These are phyloP conservation scores for Candida orba DNA, from an alignment of 805 yeast genomes.

Conservation along the genomic window DNA sequence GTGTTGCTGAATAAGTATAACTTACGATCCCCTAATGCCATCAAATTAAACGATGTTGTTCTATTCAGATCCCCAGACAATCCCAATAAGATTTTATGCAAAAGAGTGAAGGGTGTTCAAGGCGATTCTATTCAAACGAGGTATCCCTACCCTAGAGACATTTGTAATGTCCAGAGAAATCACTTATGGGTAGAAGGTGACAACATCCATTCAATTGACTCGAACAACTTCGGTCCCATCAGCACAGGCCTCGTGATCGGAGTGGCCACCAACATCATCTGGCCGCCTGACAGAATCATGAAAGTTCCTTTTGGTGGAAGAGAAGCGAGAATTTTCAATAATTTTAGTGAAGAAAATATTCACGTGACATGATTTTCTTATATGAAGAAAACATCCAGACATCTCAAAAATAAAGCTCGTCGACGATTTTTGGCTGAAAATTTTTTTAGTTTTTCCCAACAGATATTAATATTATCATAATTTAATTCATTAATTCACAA, in stretches of 20 bases:
- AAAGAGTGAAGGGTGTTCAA: constrained; percentile 68
- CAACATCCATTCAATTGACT: constrained; percentile 75
- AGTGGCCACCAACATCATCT: constrained; percentile 57
- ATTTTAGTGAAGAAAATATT: too few species aligned
- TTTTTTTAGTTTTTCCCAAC: neutral
- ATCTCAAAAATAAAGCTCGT: neutral
- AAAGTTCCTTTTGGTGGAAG: constrained; percentile 46
- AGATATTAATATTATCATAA: neutral
- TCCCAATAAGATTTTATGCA: constrained; percentile 69
- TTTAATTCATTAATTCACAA: constrained; percentile 5
- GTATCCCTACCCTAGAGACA: constrained; percentile 57
- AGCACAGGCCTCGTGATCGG: constrained; percentile 78
- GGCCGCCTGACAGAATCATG: constrained; percentile 61
- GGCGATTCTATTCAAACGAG: constrained; percentile 64
- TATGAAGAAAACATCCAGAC: neutral
- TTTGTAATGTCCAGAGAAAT: constrained; percentile 60
- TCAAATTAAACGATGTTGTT: constrained; percentile 63
- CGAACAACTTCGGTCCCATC: constrained; percentile 84
- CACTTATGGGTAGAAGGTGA: constrained; percentile 97
- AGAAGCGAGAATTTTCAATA: constrained; percentile 32
- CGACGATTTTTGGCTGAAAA: neutral
- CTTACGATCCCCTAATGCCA: constrained; percentile 37
- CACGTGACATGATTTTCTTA: neutral
- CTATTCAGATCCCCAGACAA: constrained; percentile 75
- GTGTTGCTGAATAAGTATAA: constrained; percentile 66